These are phyloP conservation scores for Myrica gale DNA, from an alignment of 306 rosid genomes.

Conservation along the genomic window DNA sequence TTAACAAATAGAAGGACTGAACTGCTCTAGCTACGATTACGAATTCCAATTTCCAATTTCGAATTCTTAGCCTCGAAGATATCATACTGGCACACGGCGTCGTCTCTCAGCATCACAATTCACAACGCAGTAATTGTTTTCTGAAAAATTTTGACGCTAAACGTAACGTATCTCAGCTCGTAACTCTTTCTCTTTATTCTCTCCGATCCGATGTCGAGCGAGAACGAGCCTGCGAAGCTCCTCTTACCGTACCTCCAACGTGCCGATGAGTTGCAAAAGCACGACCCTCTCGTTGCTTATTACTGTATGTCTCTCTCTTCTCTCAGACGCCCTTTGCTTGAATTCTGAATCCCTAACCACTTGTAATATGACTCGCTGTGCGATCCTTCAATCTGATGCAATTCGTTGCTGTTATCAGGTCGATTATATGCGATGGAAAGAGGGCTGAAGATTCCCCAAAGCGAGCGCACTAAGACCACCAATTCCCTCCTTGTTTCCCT, in stretches of 20 bases:
- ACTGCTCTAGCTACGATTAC: too few species aligned
- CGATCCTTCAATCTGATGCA: neutral
- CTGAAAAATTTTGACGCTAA: too few species aligned
- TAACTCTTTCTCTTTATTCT: neutral
- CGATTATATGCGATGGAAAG: constrained; percentile 96
- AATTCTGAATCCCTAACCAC: constrained; percentile 5
- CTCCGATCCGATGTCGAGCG: constrained; percentile 64
- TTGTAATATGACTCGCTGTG: neutral
- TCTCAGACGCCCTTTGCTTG: too few species aligned
- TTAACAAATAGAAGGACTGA: too few species aligned
- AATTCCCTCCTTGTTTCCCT: constrained; percentile 86
- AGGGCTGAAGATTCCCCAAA: constrained; percentile 83
- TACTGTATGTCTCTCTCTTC: constrained; percentile 50
- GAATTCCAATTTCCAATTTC: neutral
- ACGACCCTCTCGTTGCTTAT: constrained; percentile 92
- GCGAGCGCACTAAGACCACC: constrained; percentile 90
- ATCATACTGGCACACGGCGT: neutral
- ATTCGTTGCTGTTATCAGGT: constrained; percentile 43
- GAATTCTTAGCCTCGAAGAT: neutral
- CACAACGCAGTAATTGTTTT: neutral
- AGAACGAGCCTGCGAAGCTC: constrained; percentile 95
- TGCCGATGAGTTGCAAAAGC: constrained; percentile 98
- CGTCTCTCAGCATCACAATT: neutral
- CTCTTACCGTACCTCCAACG: constrained; percentile 97
- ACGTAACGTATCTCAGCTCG: neutral